phyloP scores from a whole-genome alignment of 1,284 basidiomycete genomes.

The Cutaneotrichosporon dermatis region DNA sequence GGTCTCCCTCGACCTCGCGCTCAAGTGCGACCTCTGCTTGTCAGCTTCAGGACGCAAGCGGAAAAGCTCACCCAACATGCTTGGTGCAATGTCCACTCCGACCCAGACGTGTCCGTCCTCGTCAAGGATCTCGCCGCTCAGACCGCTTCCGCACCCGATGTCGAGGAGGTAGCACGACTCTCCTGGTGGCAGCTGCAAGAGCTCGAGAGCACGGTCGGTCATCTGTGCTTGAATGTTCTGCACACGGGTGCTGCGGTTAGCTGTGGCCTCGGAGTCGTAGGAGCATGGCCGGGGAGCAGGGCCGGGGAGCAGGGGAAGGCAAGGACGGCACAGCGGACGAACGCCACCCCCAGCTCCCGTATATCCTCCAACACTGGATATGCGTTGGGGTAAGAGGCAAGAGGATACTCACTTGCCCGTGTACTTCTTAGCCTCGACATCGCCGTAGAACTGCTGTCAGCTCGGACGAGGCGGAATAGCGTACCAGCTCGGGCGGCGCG shows the following conservation, averaged over 20 bases:
- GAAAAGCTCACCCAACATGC: slow-evolving; percentile 75
- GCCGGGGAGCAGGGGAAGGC: no score
- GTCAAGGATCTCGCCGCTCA: slow-evolving; percentile 95
- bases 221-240: slow-evolving; percentile 97
- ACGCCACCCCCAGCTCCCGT: no score
- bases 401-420: slow-evolving; percentile 71
- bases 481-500: slow-evolving; percentile 87
- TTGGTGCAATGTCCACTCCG: slow-evolving; percentile 91
- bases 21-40: slow-evolving; percentile 82
- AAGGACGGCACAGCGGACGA: no score
- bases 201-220: slow-evolving; percentile 91
- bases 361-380: no score
- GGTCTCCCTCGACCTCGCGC: slow-evolving; percentile 85
- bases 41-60: not conserved
- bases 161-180: slow-evolving; percentile 82
- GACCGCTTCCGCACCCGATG: slow-evolving; percentile 92
- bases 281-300: no score
- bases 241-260: slow-evolving; percentile 60
- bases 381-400: no score
- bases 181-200: slow-evolving; percentile 72
- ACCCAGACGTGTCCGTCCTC: slow-evolving; percentile 89
- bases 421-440: slow-evolving; percentile 92
- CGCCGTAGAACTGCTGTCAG: slow-evolving; percentile 72
- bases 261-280: not conserved
- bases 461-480: not conserved